Conservation (phyloP, 352 stramenopile genomes). For the Globisporangium spinosum region DNA sequence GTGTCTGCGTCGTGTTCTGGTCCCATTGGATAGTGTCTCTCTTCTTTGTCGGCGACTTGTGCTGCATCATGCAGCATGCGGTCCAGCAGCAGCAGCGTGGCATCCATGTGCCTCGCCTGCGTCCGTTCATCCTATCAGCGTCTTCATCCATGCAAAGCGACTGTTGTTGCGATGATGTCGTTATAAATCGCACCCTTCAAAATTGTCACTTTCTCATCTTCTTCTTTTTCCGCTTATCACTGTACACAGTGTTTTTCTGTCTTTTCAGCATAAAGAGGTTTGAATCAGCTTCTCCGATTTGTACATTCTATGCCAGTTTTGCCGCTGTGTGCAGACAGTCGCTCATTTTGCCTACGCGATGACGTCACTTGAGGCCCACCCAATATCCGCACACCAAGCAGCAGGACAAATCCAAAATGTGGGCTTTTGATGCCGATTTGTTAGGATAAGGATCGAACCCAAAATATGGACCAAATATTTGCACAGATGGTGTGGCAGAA, state of each 20-base stretch:
- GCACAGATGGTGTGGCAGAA: too few relatives aligned
- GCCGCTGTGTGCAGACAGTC: neutral
- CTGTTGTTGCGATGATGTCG: neutral
- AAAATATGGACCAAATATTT: neutral
- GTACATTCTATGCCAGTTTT: neutral
- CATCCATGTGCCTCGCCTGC: neutral
- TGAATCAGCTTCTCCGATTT: too few relatives aligned
- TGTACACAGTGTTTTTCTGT: neutral
- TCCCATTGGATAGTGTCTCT: neutral
- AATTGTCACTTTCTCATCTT: neutral
- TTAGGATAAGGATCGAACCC: neutral
- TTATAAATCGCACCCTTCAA: neutral
- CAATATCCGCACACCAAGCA: slow-evolving; percentile 5
- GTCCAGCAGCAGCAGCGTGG: neutral
- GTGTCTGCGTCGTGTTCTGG: neutral
- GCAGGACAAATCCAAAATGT: neutral
- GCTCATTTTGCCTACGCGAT: neutral
- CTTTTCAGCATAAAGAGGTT: too few relatives aligned
- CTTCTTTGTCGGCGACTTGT: neutral
- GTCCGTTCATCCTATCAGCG: neutral
- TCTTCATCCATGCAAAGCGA: neutral
- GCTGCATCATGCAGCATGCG: neutral
- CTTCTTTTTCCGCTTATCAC: neutral
- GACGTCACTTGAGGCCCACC: slow-evolving; percentile 3
- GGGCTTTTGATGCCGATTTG: neutral